Conservation (phyloP, 176 grass and related monocot genomes). For the Rhynchospora tenuis region DNA sequence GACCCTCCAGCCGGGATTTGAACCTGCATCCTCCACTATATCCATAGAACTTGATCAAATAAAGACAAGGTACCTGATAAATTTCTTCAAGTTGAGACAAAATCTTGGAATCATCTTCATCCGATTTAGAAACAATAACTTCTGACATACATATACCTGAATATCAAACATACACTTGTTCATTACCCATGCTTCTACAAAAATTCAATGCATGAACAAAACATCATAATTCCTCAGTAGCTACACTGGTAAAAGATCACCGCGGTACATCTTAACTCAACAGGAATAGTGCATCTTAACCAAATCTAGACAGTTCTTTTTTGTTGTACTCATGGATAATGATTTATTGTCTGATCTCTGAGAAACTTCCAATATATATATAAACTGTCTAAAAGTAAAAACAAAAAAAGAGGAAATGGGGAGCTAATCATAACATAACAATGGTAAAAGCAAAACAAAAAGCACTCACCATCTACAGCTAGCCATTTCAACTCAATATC, state of each 20-base stretch:
- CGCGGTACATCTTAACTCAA: neutral
- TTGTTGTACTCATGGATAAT: neutral
- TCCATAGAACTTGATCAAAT: neutral
- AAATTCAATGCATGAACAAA: neutral
- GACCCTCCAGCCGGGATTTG: too few species aligned
- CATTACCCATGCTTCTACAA: neutral
- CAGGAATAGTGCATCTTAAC: neutral
- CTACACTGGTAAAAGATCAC: conserved; percentile 3
- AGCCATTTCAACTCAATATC: conserved; percentile 56
- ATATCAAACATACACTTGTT: conserved; percentile 12
- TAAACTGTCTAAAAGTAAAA: neutral
- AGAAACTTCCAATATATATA: too few species aligned
- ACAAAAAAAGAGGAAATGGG: neutral
- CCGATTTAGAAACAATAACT: conserved; percentile 30
- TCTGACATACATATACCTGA: conserved; percentile 53
- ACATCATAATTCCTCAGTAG: neutral
- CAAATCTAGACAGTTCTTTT: neutral
- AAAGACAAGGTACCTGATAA: conserved; percentile 53
- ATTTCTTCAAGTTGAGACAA: conserved; percentile 46
- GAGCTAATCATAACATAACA: neutral
- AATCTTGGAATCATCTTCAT: conserved; percentile 43
- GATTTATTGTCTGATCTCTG: too few species aligned
- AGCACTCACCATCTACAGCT: conserved; percentile 54
- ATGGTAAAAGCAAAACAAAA: neutral
- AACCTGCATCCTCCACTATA: too few species aligned